These are phyloP conservation scores for Hibiscus tridactylites DNA, from an alignment of 345 rosid genomes.

Conservation along the genomic window DNA sequence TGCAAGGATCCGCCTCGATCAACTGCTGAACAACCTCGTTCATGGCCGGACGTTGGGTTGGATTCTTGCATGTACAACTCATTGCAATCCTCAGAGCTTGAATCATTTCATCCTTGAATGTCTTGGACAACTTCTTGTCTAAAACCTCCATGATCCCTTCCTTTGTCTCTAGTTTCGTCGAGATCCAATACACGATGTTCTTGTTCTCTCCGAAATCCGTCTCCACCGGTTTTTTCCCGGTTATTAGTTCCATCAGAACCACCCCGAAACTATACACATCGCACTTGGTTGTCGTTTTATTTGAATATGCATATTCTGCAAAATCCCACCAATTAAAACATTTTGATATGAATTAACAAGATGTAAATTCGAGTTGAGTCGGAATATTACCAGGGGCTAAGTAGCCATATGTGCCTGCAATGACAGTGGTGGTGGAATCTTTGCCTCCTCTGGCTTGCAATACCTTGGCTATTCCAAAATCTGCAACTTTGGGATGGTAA, in stretches of 20 bases:
- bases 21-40: conserved; percentile 77
- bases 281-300: conserved; percentile 80
- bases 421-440: conserved; percentile 76
- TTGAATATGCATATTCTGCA: conserved; percentile 81
- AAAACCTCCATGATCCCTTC: conserved; percentile 64
- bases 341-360: not conserved
- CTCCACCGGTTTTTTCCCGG: conserved; percentile 78
- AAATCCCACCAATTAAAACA: not conserved
- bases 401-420: conserved; percentile 92
- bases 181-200: conserved; percentile 73
- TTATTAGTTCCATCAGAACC: conserved; percentile 78
- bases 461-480: conserved; percentile 93
- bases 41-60: conserved; percentile 79
- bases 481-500: conserved; percentile 83
- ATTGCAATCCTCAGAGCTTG: conserved; percentile 65
- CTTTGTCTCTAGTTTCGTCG: conserved; percentile 57
- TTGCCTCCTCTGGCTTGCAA: conserved; percentile 70
- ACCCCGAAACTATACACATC: conserved; percentile 95
- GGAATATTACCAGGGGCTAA: conserved; percentile 68
- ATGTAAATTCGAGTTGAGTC: not conserved
- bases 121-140: conserved; percentile 52
- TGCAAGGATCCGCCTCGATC: conserved; percentile 56
- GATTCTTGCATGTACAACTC: conserved; percentile 54
- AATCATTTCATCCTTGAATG: conserved; percentile 61
- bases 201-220: conserved; percentile 81